A percentile compares a stretch with the other conserved stretches of the same genome.
phyloP scores from a whole-genome alignment of 2,329 filamentous ascomycete species.

The Paramyrothecium sp. region DNA sequence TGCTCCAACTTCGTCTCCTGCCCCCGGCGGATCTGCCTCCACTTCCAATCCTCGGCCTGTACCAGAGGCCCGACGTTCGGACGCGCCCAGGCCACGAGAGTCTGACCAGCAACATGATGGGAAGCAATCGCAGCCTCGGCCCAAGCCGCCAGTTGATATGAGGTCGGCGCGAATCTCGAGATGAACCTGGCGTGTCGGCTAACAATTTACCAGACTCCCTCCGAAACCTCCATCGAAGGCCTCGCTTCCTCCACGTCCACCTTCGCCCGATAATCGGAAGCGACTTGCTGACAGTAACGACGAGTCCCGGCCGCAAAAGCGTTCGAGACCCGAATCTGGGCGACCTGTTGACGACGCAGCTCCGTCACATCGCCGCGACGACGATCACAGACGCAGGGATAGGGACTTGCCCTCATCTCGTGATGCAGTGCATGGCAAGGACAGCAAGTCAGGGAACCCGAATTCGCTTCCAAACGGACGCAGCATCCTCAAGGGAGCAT shows the following conservation, averaged over 20 bases:
- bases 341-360: slow-evolving; percentile 29
- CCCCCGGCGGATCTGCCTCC: slow-evolving; percentile 2
- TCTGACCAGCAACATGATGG: slow-evolving; percentile 1
- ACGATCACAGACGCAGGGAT: slow-evolving; percentile 29
- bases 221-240: slow-evolving; percentile 32
- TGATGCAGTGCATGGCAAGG: slow-evolving; percentile 25
- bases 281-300: slow-evolving; percentile 44
- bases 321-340: slow-evolving; percentile 37
- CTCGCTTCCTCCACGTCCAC: slow-evolving; percentile 31
- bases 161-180: slow-evolving; percentile 7
- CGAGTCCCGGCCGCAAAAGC: slow-evolving; percentile 43
- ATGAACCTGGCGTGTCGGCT: slow-evolving; percentile 6
- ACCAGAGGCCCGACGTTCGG: slow-evolving; percentile 5
- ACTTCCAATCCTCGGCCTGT: neutral
- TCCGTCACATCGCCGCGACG: slow-evolving; percentile 28
- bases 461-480: slow-evolving; percentile 36
- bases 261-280: slow-evolving; percentile 47
- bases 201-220: slow-evolving; percentile 25
- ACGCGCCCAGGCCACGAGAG: slow-evolving; percentile 9
- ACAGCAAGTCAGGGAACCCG: slow-evolving; percentile 19
- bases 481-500: slow-evolving; percentile 26
- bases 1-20: slow-evolving; percentile 12
- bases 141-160: slow-evolving; percentile 5
- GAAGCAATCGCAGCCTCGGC: slow-evolving; percentile 4
- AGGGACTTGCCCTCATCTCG: slow-evolving; percentile 21